phyloP scores from a whole-genome alignment of 2,329 filamentous ascomycete genomes.

The Fusarium aywerte region DNA sequence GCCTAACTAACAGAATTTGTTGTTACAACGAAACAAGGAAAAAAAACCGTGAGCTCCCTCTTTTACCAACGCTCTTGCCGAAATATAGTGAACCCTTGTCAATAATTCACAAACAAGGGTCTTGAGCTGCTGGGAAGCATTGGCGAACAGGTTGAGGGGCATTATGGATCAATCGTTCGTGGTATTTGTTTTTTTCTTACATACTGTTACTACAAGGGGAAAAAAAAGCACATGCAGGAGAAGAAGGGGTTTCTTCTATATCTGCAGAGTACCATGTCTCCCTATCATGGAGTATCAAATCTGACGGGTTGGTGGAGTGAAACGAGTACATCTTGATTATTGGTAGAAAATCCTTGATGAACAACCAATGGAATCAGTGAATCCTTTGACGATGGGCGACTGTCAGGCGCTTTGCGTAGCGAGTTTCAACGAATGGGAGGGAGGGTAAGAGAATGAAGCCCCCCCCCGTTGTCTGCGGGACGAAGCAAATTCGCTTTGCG shows the following conservation, averaged over 20 bases:
- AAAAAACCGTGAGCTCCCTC: conserved; percentile 8
- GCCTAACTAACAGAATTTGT: conserved; percentile 20
- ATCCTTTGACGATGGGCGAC: conserved; percentile 25
- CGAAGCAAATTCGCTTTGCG: conserved; percentile 25
- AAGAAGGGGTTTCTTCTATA: conserved; percentile 18
- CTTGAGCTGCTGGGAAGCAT: conserved; percentile 32
- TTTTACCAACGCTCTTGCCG: conserved; percentile 11
- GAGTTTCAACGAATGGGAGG: conserved; percentile 40
- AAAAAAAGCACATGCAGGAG: conserved; percentile 41
- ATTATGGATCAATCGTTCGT: conserved; percentile 32
- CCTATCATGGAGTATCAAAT: conserved; percentile 27
- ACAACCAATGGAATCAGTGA: conserved; percentile 37
- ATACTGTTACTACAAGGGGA: conserved; percentile 1
- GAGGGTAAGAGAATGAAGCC: not conserved
- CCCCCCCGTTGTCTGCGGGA: conserved; percentile 6
- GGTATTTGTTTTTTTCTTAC: not conserved
- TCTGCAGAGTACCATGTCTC: not conserved
- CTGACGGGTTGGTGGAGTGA: conserved; percentile 38
- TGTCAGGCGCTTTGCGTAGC: conserved; percentile 39
- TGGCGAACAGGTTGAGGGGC: conserved; percentile 42
- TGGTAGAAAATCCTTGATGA: conserved; percentile 40
- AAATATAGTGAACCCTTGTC: conserved; percentile 39
- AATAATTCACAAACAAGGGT: conserved; percentile 27
- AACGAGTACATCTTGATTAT: conserved; percentile 36
- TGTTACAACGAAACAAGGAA: not conserved